Base-by-base conservation (phyloP, 2,329 filamentous ascomycete species). In the Clonostachys byssicola region DNA sequence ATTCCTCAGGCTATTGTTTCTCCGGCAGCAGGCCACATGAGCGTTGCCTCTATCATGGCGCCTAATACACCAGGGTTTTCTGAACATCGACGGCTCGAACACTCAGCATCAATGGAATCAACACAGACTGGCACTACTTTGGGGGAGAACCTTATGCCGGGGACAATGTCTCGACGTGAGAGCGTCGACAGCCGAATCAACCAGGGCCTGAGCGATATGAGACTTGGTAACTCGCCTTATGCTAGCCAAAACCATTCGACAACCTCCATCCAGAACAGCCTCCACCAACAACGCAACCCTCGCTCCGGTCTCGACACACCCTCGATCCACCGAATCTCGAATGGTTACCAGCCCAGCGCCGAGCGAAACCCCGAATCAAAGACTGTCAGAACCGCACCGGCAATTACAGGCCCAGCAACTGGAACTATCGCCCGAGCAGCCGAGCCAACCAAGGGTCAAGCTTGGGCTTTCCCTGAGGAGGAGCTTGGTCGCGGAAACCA, bases 101-200 rank as follows among this genome's bases (percentile, higher is more conserved):
- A 67, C 41, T 62, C 69, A 42, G 68, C 58, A 44, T 67, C 60
- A 36, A 62, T 65, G 49, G 65, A 71, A 42, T 61, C 60, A 12
- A 56, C 56, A 44, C 53, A 57, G 5, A 60, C 53, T 20, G 58
- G 60, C 20, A 56, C 62, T 40, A 59, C 60, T 5, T 50, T 65
- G 49, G 65, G 59, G 23, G 60, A 69, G 62, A 65, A 33, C 63
- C 66, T 43, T 63, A 68, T 23, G 59, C 68, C 2, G 75, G 84
- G 18, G 49, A 54, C 14, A 51, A 48, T 30, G 43, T 82, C 84
- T 43, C 78, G 86, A 49, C 80, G 88, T 45, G 88, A 89, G 66
- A 92, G 88, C 56, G 85, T 92, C 5, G 88, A 92, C 64, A 90
- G 87, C 64, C 80, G 87, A 52, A 85, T 92, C 62, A 88, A 89